A percentile compares a stretch with the other conserved stretches of the same genome.
Conservation (phyloP, 768 basidiomycete genomes). For the Tricholoma flavovirens region DNA sequence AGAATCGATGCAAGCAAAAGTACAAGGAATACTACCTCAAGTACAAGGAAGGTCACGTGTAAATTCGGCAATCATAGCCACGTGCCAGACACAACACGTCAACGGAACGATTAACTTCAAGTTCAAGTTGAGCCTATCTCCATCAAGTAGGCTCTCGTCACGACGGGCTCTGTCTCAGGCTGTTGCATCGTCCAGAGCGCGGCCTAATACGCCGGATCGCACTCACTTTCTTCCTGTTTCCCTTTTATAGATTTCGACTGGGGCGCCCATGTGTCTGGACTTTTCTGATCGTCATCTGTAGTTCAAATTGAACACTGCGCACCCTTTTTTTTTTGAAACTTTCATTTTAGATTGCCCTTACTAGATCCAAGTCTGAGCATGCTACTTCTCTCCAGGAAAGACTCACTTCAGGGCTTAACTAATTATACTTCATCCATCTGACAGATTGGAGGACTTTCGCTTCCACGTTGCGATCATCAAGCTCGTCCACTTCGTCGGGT, state of each 20-base stretch:
- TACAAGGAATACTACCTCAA: conserved; percentile 13
- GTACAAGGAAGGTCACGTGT: conserved; percentile 16
- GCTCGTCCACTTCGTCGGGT: no score
- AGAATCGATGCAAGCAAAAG: conserved; percentile 1
- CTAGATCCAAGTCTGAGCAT: no score
- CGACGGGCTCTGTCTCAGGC: no score
- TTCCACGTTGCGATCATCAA: no score
- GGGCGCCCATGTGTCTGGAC: not conserved
- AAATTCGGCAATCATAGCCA: conserved; percentile 18
- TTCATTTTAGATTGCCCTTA: no score
- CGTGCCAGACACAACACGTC: conserved; percentile 18
- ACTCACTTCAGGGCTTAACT: no score
- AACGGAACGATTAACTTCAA: conserved; percentile 1
- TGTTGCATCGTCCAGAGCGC: no score
- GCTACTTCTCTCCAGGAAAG: no score
- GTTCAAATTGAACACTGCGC: not conserved
- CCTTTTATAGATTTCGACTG: not conserved
- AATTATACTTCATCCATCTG: no score
- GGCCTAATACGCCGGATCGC: not conserved
- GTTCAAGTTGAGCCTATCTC: not conserved
- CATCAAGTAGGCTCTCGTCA: not conserved
- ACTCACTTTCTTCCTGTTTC: not conserved
- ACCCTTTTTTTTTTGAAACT: no score
- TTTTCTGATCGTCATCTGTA: not conserved
- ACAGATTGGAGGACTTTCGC: no score